Evolutionary conservation across 1,139 yeast species (phyloP), one percentile per base, ranked within the genome.

Genomic region (Blastobotrys malaysiensis): DNA sequence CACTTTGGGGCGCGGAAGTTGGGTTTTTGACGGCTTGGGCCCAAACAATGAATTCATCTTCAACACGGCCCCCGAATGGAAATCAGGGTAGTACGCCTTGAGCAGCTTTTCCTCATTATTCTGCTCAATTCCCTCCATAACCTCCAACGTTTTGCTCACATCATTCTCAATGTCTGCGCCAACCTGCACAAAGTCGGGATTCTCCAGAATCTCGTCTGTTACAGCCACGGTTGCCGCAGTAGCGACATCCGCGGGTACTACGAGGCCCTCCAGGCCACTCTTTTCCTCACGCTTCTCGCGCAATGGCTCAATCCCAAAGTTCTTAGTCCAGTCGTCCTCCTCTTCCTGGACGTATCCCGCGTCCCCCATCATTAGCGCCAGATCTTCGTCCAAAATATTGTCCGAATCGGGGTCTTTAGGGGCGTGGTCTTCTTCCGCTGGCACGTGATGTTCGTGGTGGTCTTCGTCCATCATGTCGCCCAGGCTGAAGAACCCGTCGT

Each of bases 31-130:
- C 0, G 91, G 87, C 21, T 77, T 76, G 1, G 89, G 83, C 3
- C 86, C 81, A 63, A 86, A 86, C 50, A 87, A 73, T 5, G 80
- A 69, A 66, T 86, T 88, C 78, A 86, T 82, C 62, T 83, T 81
- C 63, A 86, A 74, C 1, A 85, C 79, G 49, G 78, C 75, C 44
- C 80, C 77, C 14, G 73, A 74, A 50, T 77, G 74, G 66, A 84
- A 88, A 1, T 80, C 76, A 0, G 96, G 96, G 64, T 78, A 88
- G 63, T 81, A 82, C 43, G 61, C 59, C 45, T 60, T 54, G 31
- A 74, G 55, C 58, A 61, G 56, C 65, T 67, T 59, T 60, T 70
- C 58, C 52, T 45, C 59, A 24, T 24, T 53, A 45, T 46, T 55
- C 50, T 16, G 54, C 52, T 55, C 62, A 52, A n/a, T 43, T 3